Evolutionary conservation across 1,284 basidiomycete genomes (phyloP), one percentile per base, ranked within the genome.

Genomic region (Blastosporella zonata): DNA sequence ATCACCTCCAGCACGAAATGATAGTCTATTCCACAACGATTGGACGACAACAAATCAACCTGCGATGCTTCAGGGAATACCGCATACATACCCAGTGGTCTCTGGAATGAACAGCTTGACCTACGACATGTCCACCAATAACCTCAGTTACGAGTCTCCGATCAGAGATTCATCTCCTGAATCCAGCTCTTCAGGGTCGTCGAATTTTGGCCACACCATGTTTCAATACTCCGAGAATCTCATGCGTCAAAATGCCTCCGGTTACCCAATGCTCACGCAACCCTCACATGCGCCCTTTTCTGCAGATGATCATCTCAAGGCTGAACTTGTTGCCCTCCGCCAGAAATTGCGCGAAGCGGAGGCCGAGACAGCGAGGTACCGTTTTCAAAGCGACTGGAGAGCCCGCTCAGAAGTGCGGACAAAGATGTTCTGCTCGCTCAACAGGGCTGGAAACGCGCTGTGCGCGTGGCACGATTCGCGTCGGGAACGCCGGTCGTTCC

Each of bases 381-480:
- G 56, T 29, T 83, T 84, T 67, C 71, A 79, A 36, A 65, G 71
- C 20, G 75, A 79, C 2, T 90, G 87, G 87, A 75, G 75, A 36
- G 70, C 74, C 9, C 82, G 87, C 49, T 90, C 84, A 1, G 80
- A 85, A 6, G 77, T 81, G 4, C 84, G 88, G 20, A 68, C 73
- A 54, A 81, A 82, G 51, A 72, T 83, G 36, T 84, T 83, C 65
- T 90, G 90, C 62, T 87, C 89, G 1, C 70, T 87, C 27, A 91
- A 91, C 65, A 79, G 89, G 37, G 88, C 89, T 0, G 89, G 88
- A 18, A 91, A 91, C 56, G 87, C 88, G 1, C 76, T 91, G 23
- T 91, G 88, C 63, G 84, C 89, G 3, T 91, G 89, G 89, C 89
- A 91, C 60, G 88, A 91, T 63, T 87, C 88, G 2, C 76, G 89